Base-by-base conservation (phyloP, 2,329 filamentous ascomycete genomes). In the Aspergillus thermomutatus region DNA sequence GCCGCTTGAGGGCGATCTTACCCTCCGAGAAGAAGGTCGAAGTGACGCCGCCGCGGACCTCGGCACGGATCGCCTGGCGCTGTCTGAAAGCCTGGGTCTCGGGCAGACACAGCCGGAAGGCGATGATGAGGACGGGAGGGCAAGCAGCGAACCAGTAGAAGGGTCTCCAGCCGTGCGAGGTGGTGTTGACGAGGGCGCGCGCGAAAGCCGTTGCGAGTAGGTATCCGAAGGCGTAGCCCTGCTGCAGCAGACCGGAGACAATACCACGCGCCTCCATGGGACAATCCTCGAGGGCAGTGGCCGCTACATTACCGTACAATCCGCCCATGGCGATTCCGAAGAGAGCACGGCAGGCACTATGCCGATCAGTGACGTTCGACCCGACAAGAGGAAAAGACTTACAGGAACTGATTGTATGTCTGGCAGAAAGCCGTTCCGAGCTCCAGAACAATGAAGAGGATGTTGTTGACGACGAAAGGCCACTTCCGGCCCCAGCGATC, bases 91-190 rank as follows among this genome's bases (percentile, higher is more conserved):
- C 83, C 48, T 88, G 76, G 0, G 91, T 96, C 77, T 96, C 92
- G 5, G 90, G 89, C 1, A 96, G 81, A 70, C 82, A 85, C 23
- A 93, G 77, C 34, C 92, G 87, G 79, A 89, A 91, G 54, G 86
- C 67, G 68, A 96, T 96, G 74, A 96, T 88, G 31, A 96, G 72
- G 1, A 92, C 81, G 0, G 92, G 92, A 0, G 90, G 90, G 40
- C 87, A 83, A 5, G 91, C 90, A 11, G 87, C 91, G 72, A 96
- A 96, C 91, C 92, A 96, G 79, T 87, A 96, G 0, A 96, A 79
- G 0, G 91, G 90, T 7, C 92, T 82, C 92, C 92, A 96, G 52
- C 82, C 86, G 69, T 95, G 87, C 1, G 85, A 72, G 0, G 91
- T 93, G 1, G 91, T 94, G 72, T 89, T 78, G 50, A 80, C 78